These are phyloP conservation scores for Bipolaris zeicola DNA, from an alignment of 2,329 filamentous ascomycete genomes.

Conservation along the genomic window DNA sequence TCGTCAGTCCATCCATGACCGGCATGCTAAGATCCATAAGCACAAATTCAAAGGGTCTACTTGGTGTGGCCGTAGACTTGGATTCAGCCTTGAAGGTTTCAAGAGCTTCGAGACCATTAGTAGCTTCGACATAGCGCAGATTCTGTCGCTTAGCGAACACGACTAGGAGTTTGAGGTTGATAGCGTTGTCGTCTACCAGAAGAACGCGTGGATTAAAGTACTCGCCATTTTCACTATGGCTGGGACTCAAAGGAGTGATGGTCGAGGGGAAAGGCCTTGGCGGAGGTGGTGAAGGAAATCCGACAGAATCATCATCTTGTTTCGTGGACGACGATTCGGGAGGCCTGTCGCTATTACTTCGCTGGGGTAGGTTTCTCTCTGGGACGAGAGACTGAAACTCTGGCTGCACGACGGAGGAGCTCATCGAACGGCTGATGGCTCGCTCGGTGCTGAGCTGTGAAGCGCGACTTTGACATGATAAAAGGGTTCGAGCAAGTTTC, in stretches of 20 bases:
- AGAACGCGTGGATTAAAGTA: conserved; percentile 41
- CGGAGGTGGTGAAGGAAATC: conserved; percentile 19
- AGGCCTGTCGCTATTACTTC: conserved; percentile 33
- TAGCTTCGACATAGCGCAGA: conserved; percentile 35
- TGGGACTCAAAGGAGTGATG: conserved; percentile 25
- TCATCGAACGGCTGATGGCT: conserved; percentile 26
- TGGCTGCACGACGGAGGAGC: conserved; percentile 9
- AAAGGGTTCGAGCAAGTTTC: conserved; percentile 31
- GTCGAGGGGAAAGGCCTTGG: conserved; percentile 23
- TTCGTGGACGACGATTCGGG: conserved; percentile 9
- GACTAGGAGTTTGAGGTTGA: conserved; percentile 45
- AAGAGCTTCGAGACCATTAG: conserved; percentile 42
- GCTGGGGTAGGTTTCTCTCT: conserved; percentile 20
- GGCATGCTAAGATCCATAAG: conserved; percentile 47
- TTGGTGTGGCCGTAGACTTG: conserved; percentile 16
- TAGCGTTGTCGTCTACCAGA: conserved; percentile 44
- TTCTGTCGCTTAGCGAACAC: conserved; percentile 50
- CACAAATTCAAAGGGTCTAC: conserved; percentile 38
- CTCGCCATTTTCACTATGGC: conserved; percentile 20
- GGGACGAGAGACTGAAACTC: conserved; percentile 18
- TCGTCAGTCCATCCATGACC: conserved; percentile 49
- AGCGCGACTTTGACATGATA: conserved; percentile 31
- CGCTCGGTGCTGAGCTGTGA: conserved; percentile 20
- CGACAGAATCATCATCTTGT: neutral
- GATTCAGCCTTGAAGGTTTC: conserved; percentile 32